Evolutionary conservation across 805 yeast genomes (phyloP).

Genomic region (Yarrowia yakushimensis): DNA sequence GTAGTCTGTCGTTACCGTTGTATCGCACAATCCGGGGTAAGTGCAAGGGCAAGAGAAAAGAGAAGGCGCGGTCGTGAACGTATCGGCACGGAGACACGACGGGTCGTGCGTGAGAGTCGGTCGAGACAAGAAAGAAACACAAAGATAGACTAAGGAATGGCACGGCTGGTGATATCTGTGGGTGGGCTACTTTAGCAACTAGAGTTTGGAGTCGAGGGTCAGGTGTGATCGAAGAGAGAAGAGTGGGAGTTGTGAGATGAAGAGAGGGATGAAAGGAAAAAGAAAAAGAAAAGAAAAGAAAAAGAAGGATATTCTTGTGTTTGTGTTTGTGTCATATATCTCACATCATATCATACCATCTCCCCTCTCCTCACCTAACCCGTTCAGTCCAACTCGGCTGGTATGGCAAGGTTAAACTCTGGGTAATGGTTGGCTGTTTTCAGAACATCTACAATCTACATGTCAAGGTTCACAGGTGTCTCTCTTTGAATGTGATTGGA

Average conservation of each 20-base stretch:
- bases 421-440: not conserved
- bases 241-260: not conserved
- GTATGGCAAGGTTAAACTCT: not conserved
- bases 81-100: not conserved
- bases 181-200: constrained; percentile 23
- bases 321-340: too few species aligned
- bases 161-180: constrained; percentile 23
- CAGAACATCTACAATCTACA: too few species aligned
- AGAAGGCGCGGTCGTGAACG: too few species aligned
- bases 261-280: not conserved
- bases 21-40: too few species aligned
- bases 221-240: too few species aligned
- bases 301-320: too few species aligned
- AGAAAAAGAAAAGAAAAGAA: too few species aligned
- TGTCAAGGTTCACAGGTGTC: constrained; percentile 12
- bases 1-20: too few species aligned
- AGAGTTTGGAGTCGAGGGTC: not conserved
- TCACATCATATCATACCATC: too few species aligned
- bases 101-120: not conserved
- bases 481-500: constrained; percentile 7
- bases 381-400: not conserved
- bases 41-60: too few species aligned
- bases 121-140: too few species aligned
- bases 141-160: constrained; percentile 14
- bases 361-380: not conserved